phyloP scores from a whole-genome alignment of 75 land plant genomes.

The Isoetes taiwanensis region DNA sequence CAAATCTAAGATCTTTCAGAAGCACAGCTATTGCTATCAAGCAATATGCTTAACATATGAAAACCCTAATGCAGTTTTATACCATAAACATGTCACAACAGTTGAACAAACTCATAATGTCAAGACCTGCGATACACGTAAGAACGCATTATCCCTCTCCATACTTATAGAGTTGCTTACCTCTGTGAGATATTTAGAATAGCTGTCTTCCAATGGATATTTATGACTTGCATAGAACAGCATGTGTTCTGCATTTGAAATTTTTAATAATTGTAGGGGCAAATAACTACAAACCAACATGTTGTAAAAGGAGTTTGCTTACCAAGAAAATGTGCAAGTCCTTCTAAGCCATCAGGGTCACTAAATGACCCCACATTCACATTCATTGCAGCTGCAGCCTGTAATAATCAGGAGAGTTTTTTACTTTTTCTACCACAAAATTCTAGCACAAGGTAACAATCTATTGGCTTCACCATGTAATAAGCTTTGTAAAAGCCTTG shows the following conservation, averaged over 20 bases:
- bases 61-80: no score
- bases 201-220: slow-evolving; percentile 89
- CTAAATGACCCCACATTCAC: slow-evolving; percentile 77
- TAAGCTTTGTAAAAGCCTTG: neutral
- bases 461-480: neutral
- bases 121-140: no score
- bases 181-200: slow-evolving; percentile 82
- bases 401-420: neutral
- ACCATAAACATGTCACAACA: no score
- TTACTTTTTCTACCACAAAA: neutral
- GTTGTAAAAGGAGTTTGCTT: neutral
- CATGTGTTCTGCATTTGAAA: slow-evolving; percentile 71
- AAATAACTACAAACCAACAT: neutral
- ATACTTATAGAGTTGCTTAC: no score
- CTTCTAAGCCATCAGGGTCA: slow-evolving; percentile 81
- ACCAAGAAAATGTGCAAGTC: slow-evolving; percentile 96
- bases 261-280: neutral
- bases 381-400: slow-evolving; percentile 91
- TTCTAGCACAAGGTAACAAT: neutral
- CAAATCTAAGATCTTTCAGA: no score
- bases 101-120: no score
- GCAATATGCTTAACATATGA: no score
- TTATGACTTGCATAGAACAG: slow-evolving; percentile 95
- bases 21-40: no score
- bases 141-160: no score